These are phyloP conservation scores for Leptographium lundbergii DNA, from an alignment of 2,329 filamentous ascomycete species.

Conservation along the genomic window DNA sequence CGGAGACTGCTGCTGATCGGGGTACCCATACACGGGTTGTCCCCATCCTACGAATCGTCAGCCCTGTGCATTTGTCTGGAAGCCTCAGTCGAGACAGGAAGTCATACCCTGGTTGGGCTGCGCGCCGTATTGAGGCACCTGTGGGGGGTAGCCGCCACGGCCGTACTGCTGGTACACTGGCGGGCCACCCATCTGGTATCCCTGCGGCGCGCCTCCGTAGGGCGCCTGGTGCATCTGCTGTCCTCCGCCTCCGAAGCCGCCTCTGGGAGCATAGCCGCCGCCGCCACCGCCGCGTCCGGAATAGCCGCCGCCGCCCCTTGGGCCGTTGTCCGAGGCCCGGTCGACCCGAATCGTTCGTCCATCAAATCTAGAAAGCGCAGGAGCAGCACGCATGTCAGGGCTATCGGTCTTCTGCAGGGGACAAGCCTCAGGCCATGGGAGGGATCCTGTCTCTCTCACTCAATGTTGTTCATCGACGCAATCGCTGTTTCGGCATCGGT, in stretches of 20 bases:
- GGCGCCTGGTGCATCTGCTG: constrained; percentile 22
- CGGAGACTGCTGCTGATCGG: constrained; percentile 24
- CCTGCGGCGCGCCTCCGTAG: constrained; percentile 20
- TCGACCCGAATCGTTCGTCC: constrained; percentile 90
- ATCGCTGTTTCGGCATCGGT: constrained; percentile 67
- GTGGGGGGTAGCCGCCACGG: constrained; percentile 26
- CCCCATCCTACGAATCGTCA: constrained; percentile 19
- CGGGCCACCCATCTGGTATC: constrained; percentile 24
- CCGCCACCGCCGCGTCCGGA: constrained; percentile 14
- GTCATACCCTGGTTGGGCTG: constrained; percentile 22
- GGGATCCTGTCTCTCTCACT: constrained; percentile 45
- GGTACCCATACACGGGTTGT: constrained; percentile 29
- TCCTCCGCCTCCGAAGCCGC: constrained; percentile 20
- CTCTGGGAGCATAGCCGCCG: constrained; percentile 18
- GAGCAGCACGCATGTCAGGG: constrained; percentile 11
- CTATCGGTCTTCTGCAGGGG: constrained; percentile 1
- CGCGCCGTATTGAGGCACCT: constrained; percentile 26
- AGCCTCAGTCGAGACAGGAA: not conserved
- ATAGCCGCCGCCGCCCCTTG: constrained; percentile 30
- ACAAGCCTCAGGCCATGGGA: not conserved
- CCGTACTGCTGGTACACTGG: constrained; percentile 30
- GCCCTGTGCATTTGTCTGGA: not conserved
- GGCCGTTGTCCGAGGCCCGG: constrained; percentile 74
- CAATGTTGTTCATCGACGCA: constrained; percentile 70
- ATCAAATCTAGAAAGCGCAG: constrained; percentile 55